Evolutionary conservation across 2,329 filamentous ascomycete genomes (phyloP), one percentile per base, ranked within the genome.

Genomic region (Ambrosiella beaveri): DNA sequence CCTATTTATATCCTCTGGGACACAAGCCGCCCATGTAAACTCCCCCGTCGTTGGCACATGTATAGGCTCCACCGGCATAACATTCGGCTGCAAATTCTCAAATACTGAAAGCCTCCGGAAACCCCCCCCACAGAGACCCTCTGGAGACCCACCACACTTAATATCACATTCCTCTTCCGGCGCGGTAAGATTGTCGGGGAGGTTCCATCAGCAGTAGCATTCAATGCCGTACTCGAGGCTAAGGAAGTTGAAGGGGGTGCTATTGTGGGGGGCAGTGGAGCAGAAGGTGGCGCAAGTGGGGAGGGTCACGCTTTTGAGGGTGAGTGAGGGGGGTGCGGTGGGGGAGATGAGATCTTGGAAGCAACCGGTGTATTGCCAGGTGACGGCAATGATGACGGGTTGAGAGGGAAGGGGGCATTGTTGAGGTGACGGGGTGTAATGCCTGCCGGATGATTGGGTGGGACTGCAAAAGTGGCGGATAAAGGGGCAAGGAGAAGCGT

Each of bases 21-120:
- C 72, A 59, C 71, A 73, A 1, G 70, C 70, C 39, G 70, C 66
- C 54, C 65, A 70, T 1, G 55, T 57, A 64, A 66, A 72, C 3
- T 62, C 59, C 6, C 65, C 66, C 1, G 68, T 62, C 2, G 59
- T 61, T 1, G 63, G 49, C 0, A 65, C 65, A 38, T 65, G 64
- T 5, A 62, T 63, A 0, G 68, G 67, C 0, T 62, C 63, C 2
- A 68, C 66, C 1, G 63, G 62, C 38, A 40, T 45, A 7, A 27
- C 27, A 11, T 61, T 59, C 36, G 59, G 62, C 2, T 60, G 49
- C 4, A 52, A 51, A 59, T 66, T 64, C 17, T 59, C 61, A 59
- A 63, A 66, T 2, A 65, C 62, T 1, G 63, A 65, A 19, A 65
- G 59, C 12, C 64, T 60, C 41, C 41, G 50, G n/a, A 27, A 27